Base-by-base conservation (phyloP, 306 rosid species). In the Mucuna pruriens region DNA sequence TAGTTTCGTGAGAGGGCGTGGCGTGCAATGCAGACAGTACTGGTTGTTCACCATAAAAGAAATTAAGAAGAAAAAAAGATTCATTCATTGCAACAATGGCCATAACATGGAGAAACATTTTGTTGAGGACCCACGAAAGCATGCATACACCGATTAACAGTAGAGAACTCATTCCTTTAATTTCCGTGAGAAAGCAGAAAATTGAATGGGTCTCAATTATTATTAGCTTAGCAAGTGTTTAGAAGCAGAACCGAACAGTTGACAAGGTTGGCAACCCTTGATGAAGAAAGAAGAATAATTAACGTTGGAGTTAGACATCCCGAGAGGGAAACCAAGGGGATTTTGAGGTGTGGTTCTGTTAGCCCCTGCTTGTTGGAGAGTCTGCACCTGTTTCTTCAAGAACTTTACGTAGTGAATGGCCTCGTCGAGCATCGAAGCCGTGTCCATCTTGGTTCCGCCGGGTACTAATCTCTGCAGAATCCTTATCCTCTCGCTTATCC, bases 401-500 rank as follows among this genome's bases (percentile, higher is more conserved):
- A 94, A 94, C 92, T 94, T 94, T 1, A 94, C 93, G 19, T 94
- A 94, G 79, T 94, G 98, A 15, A 92, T 89, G 5, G 98, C 98
- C 74, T 94, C 98, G 20, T 94, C 98, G 2, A 94, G 42, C 98
- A 94, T 94, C 0, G 98, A 94, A 23, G 98, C 98, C 6, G 98
- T 94, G 84, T 94, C 98, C 98, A 94, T 94, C 70, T 92, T 94
- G 0, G 96, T 91, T 5, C 98, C 97, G 3, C 98, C 98, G 0
- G 98, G 98, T 3, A 94, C 98, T 10, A 94, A 75, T 78, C 98
- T 89, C 83, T 94, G 98, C 17, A 94, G 79, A 22, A 94, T 94
- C 77, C 98, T 86, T 34, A 94, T 94, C 84, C 84, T 91, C 84
- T 94, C 96, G 74, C 98, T 89, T 61, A 94, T 94, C 83, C 94